Conservation (phyloP, 1,284 basidiomycete genomes). For the Tylopilus sp. region DNA sequence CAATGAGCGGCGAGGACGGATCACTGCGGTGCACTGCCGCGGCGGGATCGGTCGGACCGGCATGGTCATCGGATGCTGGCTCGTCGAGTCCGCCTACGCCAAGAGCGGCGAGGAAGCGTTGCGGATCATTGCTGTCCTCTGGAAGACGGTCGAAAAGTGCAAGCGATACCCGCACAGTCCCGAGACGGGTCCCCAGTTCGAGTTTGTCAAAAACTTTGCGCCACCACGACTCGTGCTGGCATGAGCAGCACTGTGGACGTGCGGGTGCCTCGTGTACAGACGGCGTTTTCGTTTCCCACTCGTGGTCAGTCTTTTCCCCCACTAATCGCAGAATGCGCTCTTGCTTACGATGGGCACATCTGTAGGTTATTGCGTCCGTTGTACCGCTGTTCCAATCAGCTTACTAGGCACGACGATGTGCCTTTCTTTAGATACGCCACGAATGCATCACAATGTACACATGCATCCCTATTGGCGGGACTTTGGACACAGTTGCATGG, state of each 20-base stretch:
- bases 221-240: constrained; percentile 25
- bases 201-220: constrained; percentile 58
- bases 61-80: constrained; percentile 71
- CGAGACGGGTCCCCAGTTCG: constrained; percentile 71
- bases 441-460: constrained; percentile 27
- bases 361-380: constrained; percentile 7
- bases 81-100: constrained; percentile 60
- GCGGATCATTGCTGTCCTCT: constrained; percentile 57
- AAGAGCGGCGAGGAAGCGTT: constrained; percentile 60
- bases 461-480: constrained; percentile 22
- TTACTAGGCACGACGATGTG: background rate
- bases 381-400: constrained; percentile 1
- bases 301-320: constrained; percentile 6
- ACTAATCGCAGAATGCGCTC: background rate
- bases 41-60: constrained; percentile 74
- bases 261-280: constrained; percentile 1
- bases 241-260: constrained; percentile 5
- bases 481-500: background rate
- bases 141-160: constrained; percentile 71
- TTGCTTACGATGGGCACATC: background rate
- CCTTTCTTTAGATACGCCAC: constrained; percentile 8
- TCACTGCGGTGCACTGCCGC: constrained; percentile 66
- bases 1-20: constrained; percentile 51
- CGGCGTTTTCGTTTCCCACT: background rate
- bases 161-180: constrained; percentile 66